Evolutionary conservation across 192 early-diverging fungal genomes (phyloP).

Genomic region (Mortierella claussenii): DNA sequence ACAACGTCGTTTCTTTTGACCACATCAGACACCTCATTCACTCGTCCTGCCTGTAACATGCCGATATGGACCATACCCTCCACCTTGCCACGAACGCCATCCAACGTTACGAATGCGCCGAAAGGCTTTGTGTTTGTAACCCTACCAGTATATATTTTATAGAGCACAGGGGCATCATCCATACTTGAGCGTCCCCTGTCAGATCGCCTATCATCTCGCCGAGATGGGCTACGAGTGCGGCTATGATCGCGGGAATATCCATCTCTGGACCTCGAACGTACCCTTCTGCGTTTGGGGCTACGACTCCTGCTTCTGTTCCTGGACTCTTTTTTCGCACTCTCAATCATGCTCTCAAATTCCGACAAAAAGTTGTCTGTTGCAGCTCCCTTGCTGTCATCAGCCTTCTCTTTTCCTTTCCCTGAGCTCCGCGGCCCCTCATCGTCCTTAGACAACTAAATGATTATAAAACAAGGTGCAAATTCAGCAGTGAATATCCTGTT

Average conservation of each 20-base stretch:
- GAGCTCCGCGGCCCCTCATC: not conserved
- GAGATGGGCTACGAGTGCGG: constrained; percentile 36
- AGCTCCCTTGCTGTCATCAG: constrained; percentile 13
- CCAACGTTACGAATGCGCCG: constrained; percentile 91
- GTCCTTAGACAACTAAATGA: constrained; percentile 10
- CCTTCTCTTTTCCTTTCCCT: constrained; percentile 18
- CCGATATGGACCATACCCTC: constrained; percentile 95
- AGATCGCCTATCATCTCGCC: constrained; percentile 29
- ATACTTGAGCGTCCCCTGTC: constrained; percentile 41
- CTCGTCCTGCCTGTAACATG: constrained; percentile 70
- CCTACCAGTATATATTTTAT: constrained; percentile 92
- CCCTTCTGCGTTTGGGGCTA: constrained; percentile 45
- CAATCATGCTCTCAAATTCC: constrained; percentile 67
- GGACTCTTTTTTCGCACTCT: constrained; percentile 41
- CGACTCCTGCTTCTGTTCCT: constrained; percentile 48
- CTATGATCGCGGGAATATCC: constrained; percentile 5
- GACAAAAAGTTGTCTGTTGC: constrained; percentile 64
- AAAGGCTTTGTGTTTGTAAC: constrained; percentile 91
- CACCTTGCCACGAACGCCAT: constrained; percentile 78
- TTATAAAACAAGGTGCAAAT: no score
- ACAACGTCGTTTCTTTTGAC: constrained; percentile 83
- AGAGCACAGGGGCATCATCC: constrained; percentile 85
- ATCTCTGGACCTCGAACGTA: constrained; percentile 36
- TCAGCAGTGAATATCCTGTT: no score
- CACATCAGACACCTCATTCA: constrained; percentile 88